Evolutionary conservation across 2,329 filamentous ascomycete genomes (phyloP).

Genomic region (Leptoxyphium fumago): DNA sequence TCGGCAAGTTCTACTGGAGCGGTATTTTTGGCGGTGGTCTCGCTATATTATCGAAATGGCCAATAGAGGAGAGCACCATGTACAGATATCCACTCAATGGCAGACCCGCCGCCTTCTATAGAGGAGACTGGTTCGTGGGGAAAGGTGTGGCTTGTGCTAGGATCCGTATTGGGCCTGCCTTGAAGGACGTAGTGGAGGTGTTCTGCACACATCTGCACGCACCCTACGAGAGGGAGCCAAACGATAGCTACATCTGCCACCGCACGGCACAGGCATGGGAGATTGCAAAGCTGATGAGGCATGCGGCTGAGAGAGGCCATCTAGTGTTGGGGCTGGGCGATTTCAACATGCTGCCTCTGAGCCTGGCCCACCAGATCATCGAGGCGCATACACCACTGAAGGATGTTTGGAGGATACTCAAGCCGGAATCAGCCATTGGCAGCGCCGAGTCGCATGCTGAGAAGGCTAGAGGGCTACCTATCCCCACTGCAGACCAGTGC

Average conservation of each 20-base stretch:
- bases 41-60: conserved; percentile 81
- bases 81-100: conserved; percentile 80
- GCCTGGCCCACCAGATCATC: conserved; percentile 70
- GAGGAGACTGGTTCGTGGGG: conserved; percentile 92
- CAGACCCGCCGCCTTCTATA: conserved; percentile 79
- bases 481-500: conserved; percentile 68
- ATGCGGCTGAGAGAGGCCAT: conserved; percentile 64
- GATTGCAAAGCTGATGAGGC: conserved; percentile 74
- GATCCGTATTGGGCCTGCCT: conserved; percentile 52
- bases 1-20: conserved; percentile 84
- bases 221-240: conserved; percentile 64
- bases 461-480: conserved; percentile 45
- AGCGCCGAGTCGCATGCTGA: conserved; percentile 53
- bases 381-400: conserved; percentile 61
- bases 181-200: conserved; percentile 62
- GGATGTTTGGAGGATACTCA: conserved; percentile 72
- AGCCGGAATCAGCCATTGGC: conserved; percentile 72
- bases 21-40: conserved; percentile 83
- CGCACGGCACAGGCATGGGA: conserved; percentile 91
- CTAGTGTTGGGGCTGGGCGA: conserved; percentile 79
- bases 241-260: conserved; percentile 81
- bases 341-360: conserved; percentile 91
- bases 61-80: conserved; percentile 82
- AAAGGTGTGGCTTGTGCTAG: conserved; percentile 81
- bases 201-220: conserved; percentile 83